phyloP scores from a whole-genome alignment of 2,329 filamentous ascomycete genomes.

The Cercospora sojina region DNA sequence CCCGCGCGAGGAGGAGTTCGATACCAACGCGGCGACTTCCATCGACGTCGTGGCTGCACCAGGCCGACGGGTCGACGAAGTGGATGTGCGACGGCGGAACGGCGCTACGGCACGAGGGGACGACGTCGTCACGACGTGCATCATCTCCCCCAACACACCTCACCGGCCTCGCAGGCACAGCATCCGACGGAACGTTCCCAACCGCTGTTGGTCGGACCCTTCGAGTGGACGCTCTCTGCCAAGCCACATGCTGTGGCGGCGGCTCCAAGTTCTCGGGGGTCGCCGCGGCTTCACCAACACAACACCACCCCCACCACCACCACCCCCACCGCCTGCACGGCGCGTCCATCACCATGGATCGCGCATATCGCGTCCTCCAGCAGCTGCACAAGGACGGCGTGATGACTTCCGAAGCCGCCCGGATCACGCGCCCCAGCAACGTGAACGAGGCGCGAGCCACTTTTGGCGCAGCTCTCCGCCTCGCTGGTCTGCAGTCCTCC shows the following conservation, averaged over 20 bases:
- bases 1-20: background rate
- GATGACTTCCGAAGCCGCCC: background rate
- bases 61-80: background rate
- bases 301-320: background rate
- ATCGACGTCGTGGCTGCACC: constrained; percentile 11
- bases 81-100: background rate
- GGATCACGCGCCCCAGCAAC: background rate
- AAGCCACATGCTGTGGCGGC: background rate
- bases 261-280: background rate
- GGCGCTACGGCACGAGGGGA: background rate
- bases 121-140: background rate
- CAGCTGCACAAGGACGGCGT: background rate
- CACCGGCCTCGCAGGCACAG: background rate
- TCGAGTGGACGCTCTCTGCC: background rate
- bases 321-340: background rate
- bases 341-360: background rate
- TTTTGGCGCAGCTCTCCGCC: background rate
- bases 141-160: background rate
- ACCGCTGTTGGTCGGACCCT: background rate
- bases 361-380: background rate
- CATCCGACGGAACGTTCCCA: too few relatives aligned
- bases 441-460: background rate
- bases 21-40: constrained; percentile 4
- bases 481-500: background rate
- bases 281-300: background rate